Evolutionary conservation across 306 rosid species (phyloP).

Genomic region (Citrullus mucosospermus): DNA sequence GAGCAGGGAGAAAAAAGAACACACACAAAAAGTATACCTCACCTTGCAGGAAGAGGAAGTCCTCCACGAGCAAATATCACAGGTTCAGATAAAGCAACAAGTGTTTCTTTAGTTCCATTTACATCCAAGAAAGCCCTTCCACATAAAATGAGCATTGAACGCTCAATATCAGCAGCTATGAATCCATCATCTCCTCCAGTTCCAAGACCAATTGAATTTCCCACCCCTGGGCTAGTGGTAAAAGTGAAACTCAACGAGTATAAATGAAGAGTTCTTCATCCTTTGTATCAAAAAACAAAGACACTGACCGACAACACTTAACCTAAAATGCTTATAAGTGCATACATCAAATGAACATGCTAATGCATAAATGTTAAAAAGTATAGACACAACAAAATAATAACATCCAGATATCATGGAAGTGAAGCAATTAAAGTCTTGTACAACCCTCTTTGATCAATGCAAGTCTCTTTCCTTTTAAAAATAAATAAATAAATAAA

Average conservation of each 20-base stretch:
- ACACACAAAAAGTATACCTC: background rate
- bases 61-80: conserved; percentile 33
- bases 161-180: conserved; percentile 33
- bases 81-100: conserved; percentile 26
- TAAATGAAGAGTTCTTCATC: background rate
- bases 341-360: background rate
- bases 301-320: background rate
- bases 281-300: background rate
- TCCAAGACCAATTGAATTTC: conserved; percentile 16
- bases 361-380: background rate
- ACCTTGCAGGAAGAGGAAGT: conserved; percentile 36
- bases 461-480: no score
- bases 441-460: no score
- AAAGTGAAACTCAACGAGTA: background rate
- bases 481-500: no score
- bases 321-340: background rate
- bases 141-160: conserved; percentile 33
- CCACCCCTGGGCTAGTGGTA: conserved; percentile 22
- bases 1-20: background rate
- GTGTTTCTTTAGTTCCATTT: conserved; percentile 24
- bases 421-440: background rate
- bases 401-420: background rate
- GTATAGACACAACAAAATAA: background rate
- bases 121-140: conserved; percentile 32
- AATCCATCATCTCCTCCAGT: conserved; percentile 21